phyloP scores from a whole-genome alignment of 352 stramenopile species.

The Thalassiosira gravida region DNA sequence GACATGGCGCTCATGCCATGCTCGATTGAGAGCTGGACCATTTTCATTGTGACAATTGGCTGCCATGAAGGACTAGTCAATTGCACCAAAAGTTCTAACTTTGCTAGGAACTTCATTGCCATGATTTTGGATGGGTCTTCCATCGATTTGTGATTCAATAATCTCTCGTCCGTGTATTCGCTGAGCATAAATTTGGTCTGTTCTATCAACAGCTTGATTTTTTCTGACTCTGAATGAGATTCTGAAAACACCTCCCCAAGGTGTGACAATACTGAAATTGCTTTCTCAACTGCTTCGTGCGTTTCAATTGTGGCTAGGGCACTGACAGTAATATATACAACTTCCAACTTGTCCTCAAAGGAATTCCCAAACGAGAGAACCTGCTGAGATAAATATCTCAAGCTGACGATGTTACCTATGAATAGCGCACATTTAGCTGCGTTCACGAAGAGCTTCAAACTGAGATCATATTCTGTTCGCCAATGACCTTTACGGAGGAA shows the following conservation, averaged over 20 bases:
- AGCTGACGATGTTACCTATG: slow-evolving; percentile 14
- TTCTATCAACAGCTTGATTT: slow-evolving; percentile 4
- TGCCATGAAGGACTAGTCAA: slow-evolving; percentile 8
- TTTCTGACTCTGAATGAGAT: background rate
- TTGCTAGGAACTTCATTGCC: slow-evolving; percentile 35
- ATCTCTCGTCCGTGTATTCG: slow-evolving; percentile 13
- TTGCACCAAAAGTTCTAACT: background rate
- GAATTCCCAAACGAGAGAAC: slow-evolving; percentile 20
- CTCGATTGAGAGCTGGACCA: slow-evolving; percentile 33
- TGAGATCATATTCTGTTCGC: slow-evolving; percentile 24
- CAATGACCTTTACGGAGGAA: slow-evolving; percentile 27
- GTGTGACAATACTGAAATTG: slow-evolving; percentile 17
- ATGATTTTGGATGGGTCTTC: slow-evolving; percentile 18
- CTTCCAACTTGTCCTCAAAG: slow-evolving; percentile 42
- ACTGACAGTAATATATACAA: slow-evolving; percentile 11
- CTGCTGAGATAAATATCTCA: slow-evolving; percentile 15
- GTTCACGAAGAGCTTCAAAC: slow-evolving; percentile 31
- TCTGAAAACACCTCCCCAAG: slow-evolving; percentile 27
- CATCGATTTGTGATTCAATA: slow-evolving; percentile 37
- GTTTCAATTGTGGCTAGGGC: slow-evolving; percentile 2
- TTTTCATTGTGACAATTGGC: slow-evolving; percentile 27
- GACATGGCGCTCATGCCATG: slow-evolving; percentile 28
- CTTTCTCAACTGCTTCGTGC: slow-evolving; percentile 13
- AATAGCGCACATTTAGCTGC: slow-evolving; percentile 11
- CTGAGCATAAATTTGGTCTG: slow-evolving; percentile 18